phyloP scores from a whole-genome alignment of 2,329 filamentous ascomycete species.

The Alternaria conjuncta region DNA sequence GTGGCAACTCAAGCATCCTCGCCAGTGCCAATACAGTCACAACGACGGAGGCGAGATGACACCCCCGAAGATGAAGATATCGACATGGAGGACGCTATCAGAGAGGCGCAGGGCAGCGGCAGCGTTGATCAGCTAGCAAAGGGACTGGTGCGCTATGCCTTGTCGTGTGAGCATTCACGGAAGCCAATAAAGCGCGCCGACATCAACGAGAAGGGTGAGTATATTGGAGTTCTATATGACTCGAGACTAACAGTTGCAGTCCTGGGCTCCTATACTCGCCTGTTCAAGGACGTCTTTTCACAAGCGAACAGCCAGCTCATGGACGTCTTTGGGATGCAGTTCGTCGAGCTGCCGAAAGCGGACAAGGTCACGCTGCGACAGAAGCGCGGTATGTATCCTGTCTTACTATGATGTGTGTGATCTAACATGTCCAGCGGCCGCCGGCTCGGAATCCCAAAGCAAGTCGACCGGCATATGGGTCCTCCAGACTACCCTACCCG shows the following conservation, averaged over 20 bases:
- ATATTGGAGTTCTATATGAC: too few species aligned
- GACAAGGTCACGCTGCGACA: slow-evolving; percentile 85
- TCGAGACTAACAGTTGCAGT: slow-evolving; percentile 54
- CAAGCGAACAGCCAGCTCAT: slow-evolving; percentile 75
- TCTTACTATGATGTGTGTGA: too few species aligned
- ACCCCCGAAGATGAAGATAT: slow-evolving; percentile 30
- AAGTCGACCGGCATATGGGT: slow-evolving; percentile 74
- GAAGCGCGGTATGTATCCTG: slow-evolving; percentile 66
- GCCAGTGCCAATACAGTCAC: slow-evolving; percentile 26
- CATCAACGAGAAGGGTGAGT: slow-evolving; percentile 59
- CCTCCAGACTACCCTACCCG: slow-evolving; percentile 74
- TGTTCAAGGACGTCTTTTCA: slow-evolving; percentile 79
- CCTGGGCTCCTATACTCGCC: slow-evolving; percentile 69
- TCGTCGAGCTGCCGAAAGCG: slow-evolving; percentile 79
- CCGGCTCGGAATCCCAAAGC: slow-evolving; percentile 59
- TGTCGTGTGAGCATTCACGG: slow-evolving; percentile 66
- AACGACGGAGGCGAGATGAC: slow-evolving; percentile 23
- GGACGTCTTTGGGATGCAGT: slow-evolving; percentile 86
- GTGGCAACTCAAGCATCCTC: slow-evolving; percentile 16
- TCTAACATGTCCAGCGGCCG: slow-evolving; percentile 51
- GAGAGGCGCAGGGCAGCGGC: slow-evolving; percentile 26
- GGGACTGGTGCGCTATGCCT: slow-evolving; percentile 66
- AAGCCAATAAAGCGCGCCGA: slow-evolving; percentile 64
- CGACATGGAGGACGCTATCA: slow-evolving; percentile 18
- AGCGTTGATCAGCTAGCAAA: slow-evolving; percentile 60